Base-by-base conservation (phyloP, 495 filamentous ascomycete genomes). In the Lasiosphaeria miniovina region DNA sequence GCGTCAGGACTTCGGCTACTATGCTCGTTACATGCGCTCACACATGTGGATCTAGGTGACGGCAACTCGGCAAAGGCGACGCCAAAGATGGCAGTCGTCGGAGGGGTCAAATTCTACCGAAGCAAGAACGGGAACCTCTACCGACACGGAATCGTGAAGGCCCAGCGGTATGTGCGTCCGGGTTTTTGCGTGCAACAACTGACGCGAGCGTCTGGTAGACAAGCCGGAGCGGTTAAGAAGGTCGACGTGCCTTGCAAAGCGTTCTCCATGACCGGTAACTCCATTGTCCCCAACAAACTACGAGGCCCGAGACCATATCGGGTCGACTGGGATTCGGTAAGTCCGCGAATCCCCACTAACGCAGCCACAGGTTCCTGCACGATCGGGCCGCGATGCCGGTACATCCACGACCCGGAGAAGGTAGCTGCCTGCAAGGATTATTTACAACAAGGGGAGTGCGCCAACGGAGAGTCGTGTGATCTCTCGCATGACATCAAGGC, bases 61-160 rank as follows among this genome's bases (percentile, higher is more conserved):
- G 71, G 73, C 40, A 88, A 85, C 70, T 77, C 81, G 48, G 82
- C 83, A 59, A 85, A 81, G 57, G 77, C 80, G 31, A 96, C 93
- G 6, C 93, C 93, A 0, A 96, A 93, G 73, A 81, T 81, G 70
- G 83, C 90, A 34, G 78, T 78, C 4, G 77, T 98, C 61, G 90
- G 86, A 36, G 93, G 93, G 52, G 90, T 97, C 58, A 85, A 82
- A 45, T 98, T 96, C 72, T 82, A 90, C 61, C 84, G 93, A 57
- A 96, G 90, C 73, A 96, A 94, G 71, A 88, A 88, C 64, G 93
- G 93, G 55, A 98, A 98, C 58, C 82, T 98, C 55, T 88, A 91
- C 66, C 90, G 91, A 50, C 80, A 86, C 61, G 87, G 86, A 34
- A 74, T 89, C 54, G 78, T 90, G 54, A 85, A 85, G 66, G 81